Base-by-base conservation (phyloP, 306 rosid species). In the Trichosanthes cucumerina region DNA sequence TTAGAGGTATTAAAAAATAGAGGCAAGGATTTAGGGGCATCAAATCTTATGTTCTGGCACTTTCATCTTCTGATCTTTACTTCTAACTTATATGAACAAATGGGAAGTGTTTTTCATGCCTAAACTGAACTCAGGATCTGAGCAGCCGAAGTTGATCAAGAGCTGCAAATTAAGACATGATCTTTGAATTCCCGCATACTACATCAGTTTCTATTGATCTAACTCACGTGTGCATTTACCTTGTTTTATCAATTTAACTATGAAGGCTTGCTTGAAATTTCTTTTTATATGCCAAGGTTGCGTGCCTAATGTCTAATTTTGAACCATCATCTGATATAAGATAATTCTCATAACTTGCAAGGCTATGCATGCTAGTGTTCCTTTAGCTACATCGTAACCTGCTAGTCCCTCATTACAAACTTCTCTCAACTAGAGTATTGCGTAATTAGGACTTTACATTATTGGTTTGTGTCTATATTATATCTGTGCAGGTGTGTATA, bases 401-500 rank as follows among this genome's bases (percentile, higher is more conserved):
- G 21, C 6, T 52, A 6, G 9, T 9, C 2, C 14, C 13, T 19
- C 62, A 21, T 56, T 7, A 56, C 62, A 7, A 56, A 56, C 12
- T 56, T 21, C 13, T 56, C 3, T 60, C 39, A 31, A 31, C 1
- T 59, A 2, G 38, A 26, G 26, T 24, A 21, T 21, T 69, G 4
- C 18, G 69, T 18, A 9, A 52, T 63, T 44, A 38, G 12, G 75
- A 41, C 57, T 36, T 50, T 59, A 59, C 47, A 60, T 54, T 56
- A 19, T 79, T 54, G 56, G 63, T 66, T 38, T 52, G 50, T 53
- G 49, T 31, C 63, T 62, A 78, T 28, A 31, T 84, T 59, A 84
- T 41, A 31, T 77, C 31, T 79, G 49, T 81, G 80, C 63, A 94
- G 97, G 96, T 90, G 77, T 88, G 97, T 58, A 88, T 92, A 82